Base-by-base conservation (phyloP, 495 filamentous ascomycete genomes). In the Melanomma pulvis-pyrius region DNA sequence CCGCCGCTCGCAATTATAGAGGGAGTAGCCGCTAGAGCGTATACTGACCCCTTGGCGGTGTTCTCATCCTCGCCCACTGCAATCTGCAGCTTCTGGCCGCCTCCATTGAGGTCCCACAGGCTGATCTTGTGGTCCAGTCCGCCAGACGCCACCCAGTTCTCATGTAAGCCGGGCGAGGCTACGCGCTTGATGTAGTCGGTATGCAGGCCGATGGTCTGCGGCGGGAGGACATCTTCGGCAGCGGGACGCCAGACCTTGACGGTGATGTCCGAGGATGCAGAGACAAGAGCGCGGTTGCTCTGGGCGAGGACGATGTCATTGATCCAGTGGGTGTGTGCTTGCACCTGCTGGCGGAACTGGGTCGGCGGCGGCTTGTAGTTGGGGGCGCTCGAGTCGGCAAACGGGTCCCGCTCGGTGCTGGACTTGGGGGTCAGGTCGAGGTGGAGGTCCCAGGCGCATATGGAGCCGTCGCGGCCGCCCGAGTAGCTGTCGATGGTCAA, bases 321-420 rank as follows among this genome's bases (percentile, higher is more conserved):
- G 75, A 98, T 90, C 94, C 94, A 98, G 77, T 98, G 93, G 28
- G 93, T 98, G 75, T 98, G 94, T 13, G 94, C 96, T 73, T 97
- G 92, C n/a, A 93, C 90, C 76, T 97, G 92, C 51, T 88, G 84
- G 61, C 91, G 87, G 76, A 93, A 93, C n/a, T 82, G 83, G 34
- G 92, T 91, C n/a, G 75, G 63, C 2, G 71, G 67, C 15, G 63
- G 46, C 39, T 70, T 73, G 60, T 77, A 71, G 68, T 65, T 44
- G 50, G 61, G 48, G 60, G 55, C 55, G 36, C 49, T 65, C 30
- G 69, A 63, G 60, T 68, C 67, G 59, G 69, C 69, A 39, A 68
- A 74, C 2, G 73, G 73, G 57, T 78, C 70, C 13, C 63, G 50
- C 69, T 74, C 47, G 59, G 70, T 25, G 72, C 69, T 34, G 70